Evolutionary conservation across 352 stramenopile genomes (phyloP).

Genomic region (Phytophthora palmivora): DNA sequence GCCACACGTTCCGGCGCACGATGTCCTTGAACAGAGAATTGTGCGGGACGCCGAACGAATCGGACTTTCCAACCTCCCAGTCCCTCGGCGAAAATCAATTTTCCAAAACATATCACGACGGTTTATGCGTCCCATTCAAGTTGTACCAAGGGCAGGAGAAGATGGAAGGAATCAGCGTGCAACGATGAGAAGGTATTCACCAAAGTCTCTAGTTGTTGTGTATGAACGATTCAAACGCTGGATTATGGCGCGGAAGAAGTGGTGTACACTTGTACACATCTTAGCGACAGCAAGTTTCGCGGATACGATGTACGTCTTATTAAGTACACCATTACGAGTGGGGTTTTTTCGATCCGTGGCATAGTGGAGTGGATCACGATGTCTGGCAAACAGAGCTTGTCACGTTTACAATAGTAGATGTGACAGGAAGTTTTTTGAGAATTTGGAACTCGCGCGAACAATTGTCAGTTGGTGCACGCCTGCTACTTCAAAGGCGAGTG

Average conservation of each 20-base stretch:
- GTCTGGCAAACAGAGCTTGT: slow-evolving; percentile 36
- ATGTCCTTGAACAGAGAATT: slow-evolving; percentile 30
- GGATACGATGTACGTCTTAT: slow-evolving; percentile 48
- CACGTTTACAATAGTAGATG: slow-evolving; percentile 38
- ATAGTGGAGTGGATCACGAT: slow-evolving; percentile 5
- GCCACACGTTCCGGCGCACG: slow-evolving; percentile 19
- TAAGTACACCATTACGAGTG: slow-evolving; percentile 45
- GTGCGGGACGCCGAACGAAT: slow-evolving; percentile 32
- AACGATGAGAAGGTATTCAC: background rate
- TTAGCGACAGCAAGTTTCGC: slow-evolving; percentile 38
- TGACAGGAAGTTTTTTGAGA: slow-evolving; percentile 36
- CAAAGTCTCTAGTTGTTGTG: slow-evolving; percentile 19
- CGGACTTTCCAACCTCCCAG: slow-evolving; percentile 28
- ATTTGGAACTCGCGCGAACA: slow-evolving; percentile 33
- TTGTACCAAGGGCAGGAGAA: slow-evolving; percentile 11
- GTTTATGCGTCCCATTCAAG: slow-evolving; percentile 15
- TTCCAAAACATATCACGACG: slow-evolving; percentile 21
- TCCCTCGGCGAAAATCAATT: slow-evolving; percentile 20
- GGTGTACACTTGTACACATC: slow-evolving; percentile 20
- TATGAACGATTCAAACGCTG: slow-evolving; percentile 19
- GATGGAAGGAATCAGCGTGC: background rate
- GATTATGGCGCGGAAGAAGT: slow-evolving; percentile 19
- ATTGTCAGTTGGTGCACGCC: slow-evolving; percentile 12
- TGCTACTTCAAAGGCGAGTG: slow-evolving; percentile 15
- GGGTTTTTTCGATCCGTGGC: slow-evolving; percentile 57